Evolutionary conservation across 2,329 filamentous ascomycete genomes (phyloP).

Genomic region (Pseudogymnoascus sp.): DNA sequence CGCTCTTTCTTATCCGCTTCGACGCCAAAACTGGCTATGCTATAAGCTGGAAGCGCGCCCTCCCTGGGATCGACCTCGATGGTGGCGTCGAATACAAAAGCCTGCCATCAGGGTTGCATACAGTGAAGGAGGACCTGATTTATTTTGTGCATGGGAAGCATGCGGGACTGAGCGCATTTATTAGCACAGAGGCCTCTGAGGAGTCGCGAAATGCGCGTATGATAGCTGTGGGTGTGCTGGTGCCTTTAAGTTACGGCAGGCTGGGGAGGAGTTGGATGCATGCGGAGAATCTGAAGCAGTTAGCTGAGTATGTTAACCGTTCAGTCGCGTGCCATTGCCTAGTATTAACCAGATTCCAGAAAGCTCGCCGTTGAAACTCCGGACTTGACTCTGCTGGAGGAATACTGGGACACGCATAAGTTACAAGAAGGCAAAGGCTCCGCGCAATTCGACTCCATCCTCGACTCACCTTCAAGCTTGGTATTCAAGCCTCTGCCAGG

Average conservation of each 20-base stretch:
- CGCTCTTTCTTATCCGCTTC: slow-evolving; percentile 83
- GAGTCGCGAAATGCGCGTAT: slow-evolving; percentile 81
- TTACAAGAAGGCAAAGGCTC: slow-evolving; percentile 22
- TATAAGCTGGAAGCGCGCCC: slow-evolving; percentile 75
- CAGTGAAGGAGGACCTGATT: slow-evolving; percentile 77
- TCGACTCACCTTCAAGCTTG: slow-evolving; percentile 32
- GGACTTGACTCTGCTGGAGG: slow-evolving; percentile 55
- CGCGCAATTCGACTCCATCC: slow-evolving; percentile 21
- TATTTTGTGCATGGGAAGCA: slow-evolving; percentile 85
- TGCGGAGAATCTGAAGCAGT: slow-evolving; percentile 62
- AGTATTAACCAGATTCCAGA: slow-evolving; percentile 30
- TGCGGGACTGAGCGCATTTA: slow-evolving; percentile 85
- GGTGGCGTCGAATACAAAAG: slow-evolving; percentile 94
- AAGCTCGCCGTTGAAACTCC: slow-evolving; percentile 56
- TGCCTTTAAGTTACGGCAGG: slow-evolving; percentile 75
- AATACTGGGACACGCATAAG: slow-evolving; percentile 67
- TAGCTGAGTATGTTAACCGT: slow-evolving; percentile 52
- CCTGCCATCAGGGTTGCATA: slow-evolving; percentile 84
- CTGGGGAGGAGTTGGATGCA: slow-evolving; percentile 86
- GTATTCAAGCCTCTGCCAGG: slow-evolving; percentile 34
- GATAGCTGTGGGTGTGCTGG: slow-evolving; percentile 82
- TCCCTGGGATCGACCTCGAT: slow-evolving; percentile 64
- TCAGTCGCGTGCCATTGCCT: background rate
- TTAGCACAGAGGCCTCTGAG: slow-evolving; percentile 72
- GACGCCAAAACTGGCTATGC: slow-evolving; percentile 89